Conservation (phyloP, 129 eudicot genomes). For the Centrapalus pauciflorus region DNA sequence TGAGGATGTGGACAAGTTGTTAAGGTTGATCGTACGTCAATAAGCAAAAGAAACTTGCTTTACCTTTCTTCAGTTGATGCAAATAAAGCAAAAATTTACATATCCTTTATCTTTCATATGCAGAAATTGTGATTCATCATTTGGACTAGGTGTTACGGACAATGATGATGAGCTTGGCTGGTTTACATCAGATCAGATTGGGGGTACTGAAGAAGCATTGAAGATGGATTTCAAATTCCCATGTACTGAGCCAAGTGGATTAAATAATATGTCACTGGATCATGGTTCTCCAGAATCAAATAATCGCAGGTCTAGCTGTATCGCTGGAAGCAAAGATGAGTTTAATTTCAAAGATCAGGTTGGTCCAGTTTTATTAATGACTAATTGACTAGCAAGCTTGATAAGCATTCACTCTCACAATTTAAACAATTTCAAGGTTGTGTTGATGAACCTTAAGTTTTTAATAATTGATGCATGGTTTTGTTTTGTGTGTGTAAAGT, state of each 20-base stretch:
- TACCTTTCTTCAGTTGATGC: background rate
- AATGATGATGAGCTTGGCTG: slow-evolving; percentile 64
- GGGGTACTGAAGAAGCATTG: slow-evolving; percentile 47
- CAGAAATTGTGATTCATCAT: slow-evolving; percentile 89
- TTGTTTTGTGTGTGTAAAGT: slow-evolving; percentile 2
- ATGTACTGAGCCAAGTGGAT: slow-evolving; percentile 36
- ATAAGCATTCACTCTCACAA: slow-evolving; percentile 1
- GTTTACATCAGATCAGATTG: slow-evolving; percentile 61
- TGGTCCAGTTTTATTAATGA: slow-evolving; percentile 5
- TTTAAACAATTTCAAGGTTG: slow-evolving; percentile 11
- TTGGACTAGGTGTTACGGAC: slow-evolving; percentile 50
- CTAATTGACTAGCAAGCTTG: background rate
- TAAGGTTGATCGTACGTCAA: slow-evolving; percentile 46
- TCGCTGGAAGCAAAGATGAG: slow-evolving; percentile 31
- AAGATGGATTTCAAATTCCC: slow-evolving; percentile 42
- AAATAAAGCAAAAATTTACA: background rate
- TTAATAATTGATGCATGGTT: background rate
- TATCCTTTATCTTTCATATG: slow-evolving; percentile 16
- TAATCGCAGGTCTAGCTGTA: slow-evolving; percentile 27
- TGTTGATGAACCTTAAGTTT: background rate
- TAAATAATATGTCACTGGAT: slow-evolving; percentile 27
- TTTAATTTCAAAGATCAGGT: slow-evolving; percentile 39
- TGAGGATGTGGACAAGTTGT: slow-evolving; percentile 88
- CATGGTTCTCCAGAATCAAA: slow-evolving; percentile 25
- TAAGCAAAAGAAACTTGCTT: background rate